phyloP scores from a whole-genome alignment of 371 early-diverging fungal genomes.

The Synchytrium microbalum region DNA sequence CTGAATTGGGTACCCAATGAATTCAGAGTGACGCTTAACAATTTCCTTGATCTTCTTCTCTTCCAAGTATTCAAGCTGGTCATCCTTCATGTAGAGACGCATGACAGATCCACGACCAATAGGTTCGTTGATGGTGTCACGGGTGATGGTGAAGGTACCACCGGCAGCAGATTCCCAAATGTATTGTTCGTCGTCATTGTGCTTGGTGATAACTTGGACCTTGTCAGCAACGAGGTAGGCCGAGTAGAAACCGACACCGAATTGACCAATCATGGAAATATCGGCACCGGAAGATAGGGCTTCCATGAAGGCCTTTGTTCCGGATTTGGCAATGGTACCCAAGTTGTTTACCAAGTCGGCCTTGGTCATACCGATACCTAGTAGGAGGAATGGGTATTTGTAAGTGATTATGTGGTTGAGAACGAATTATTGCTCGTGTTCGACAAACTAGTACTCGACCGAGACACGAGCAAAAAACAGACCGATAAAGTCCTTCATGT shows the following conservation, averaged over 20 bases:
- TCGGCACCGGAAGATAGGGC: conserved; percentile 68
- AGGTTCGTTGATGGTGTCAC: conserved; percentile 65
- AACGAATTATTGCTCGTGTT: background rate
- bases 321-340: conserved; percentile 94
- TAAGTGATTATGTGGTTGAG: too few relatives aligned
- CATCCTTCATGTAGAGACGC: conserved; percentile 87
- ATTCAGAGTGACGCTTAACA: conserved; percentile 91
- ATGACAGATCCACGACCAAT: conserved; percentile 85
- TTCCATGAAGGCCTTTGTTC: conserved; percentile 94
- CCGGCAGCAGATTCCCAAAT: conserved; percentile 92
- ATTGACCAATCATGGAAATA: conserved; percentile 94
- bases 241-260: conserved; percentile 98
- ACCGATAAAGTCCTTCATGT: conserved; percentile 7
- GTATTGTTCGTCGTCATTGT: conserved; percentile 90
- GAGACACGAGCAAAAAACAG: conserved; percentile 7
- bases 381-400: conserved; percentile 26
- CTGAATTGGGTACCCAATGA: conserved; percentile 90
- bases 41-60: conserved; percentile 84
- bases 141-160: conserved; percentile 85
- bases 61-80: conserved; percentile 84
- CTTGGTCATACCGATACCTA: conserved; percentile 97
- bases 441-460: background rate
- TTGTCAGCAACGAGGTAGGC: conserved; percentile 93
- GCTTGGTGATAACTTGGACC: conserved; percentile 91
- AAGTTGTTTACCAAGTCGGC: conserved; percentile 91